phyloP scores from a whole-genome alignment of 257 asterid species.

The Jacaranda mimosifolia region DNA sequence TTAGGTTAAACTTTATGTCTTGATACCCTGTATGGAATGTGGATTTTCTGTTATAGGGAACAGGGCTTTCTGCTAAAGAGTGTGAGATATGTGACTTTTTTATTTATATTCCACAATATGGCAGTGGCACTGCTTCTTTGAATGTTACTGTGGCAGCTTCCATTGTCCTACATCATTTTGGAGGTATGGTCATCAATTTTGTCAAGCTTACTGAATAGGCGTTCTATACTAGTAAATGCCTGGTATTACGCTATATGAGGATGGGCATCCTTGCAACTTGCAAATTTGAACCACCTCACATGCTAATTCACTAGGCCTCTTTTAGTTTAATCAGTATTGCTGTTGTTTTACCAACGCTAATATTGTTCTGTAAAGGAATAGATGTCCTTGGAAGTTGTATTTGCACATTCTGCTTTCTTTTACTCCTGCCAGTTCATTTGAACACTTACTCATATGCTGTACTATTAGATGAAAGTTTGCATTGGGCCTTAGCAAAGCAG shows the following conservation, averaged over 20 bases:
- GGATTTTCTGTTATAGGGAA: conserved; percentile 62
- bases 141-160: conserved; percentile 98
- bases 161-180: conserved; percentile 90
- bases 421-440: not conserved
- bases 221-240: not conserved
- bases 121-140: conserved; percentile 94
- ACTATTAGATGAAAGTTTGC: not conserved
- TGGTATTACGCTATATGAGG: not conserved
- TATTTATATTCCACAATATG: conserved; percentile 95
- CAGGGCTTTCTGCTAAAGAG: conserved; percentile 94
- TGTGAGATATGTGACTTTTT: conserved; percentile 94
- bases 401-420: not conserved
- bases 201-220: not conserved
- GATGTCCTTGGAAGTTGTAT: not conserved
- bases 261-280: not conserved
- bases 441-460: not conserved
- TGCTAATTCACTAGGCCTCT: not conserved
- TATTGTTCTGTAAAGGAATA: not conserved
- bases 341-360: not conserved
- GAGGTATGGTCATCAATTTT: conserved; percentile 56
- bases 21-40: not conserved
- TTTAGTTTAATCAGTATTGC: not conserved
- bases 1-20: not conserved
- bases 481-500: not conserved
- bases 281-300: not conserved